Percentiles rank a stretch among this genome's conserved stretches.
Evolutionary conservation across 129 eudicot species (phyloP).

Genomic region (Helichrysum umbraculigerum): DNA sequence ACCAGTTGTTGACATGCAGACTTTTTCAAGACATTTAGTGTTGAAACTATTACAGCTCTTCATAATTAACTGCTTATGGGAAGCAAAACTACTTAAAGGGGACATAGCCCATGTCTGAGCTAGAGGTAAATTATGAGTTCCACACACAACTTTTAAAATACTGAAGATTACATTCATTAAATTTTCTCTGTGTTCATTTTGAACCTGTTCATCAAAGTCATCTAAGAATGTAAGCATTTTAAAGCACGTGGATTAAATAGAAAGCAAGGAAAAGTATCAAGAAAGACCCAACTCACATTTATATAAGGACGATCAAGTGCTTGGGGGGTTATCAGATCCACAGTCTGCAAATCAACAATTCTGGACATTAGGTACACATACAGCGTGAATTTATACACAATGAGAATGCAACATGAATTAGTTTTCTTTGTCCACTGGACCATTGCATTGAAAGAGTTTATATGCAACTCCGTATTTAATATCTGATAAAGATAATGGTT

Average conservation of each 20-base stretch:
- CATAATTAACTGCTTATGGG: too few relatives aligned
- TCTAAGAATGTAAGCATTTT: neutral
- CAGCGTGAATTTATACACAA: too few relatives aligned
- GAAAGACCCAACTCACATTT: neutral
- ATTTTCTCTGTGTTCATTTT: neutral
- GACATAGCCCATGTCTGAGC: constrained; percentile 23
- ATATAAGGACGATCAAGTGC: neutral
- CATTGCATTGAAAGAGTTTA: too few relatives aligned
- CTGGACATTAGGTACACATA: neutral
- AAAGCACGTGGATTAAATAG: neutral
- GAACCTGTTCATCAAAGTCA: neutral
- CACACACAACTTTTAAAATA: neutral
- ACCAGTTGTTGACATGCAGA: too few relatives aligned
- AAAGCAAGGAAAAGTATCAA: neutral
- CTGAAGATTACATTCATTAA: neutral
- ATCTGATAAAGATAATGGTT: too few relatives aligned
- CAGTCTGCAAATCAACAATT: neutral
- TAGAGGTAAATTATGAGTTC: neutral
- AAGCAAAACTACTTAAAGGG: too few relatives aligned
- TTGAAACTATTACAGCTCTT: too few relatives aligned
- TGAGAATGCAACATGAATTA: too few relatives aligned
- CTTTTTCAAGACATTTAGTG: too few relatives aligned
- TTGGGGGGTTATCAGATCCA: neutral
- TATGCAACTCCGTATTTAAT: too few relatives aligned
- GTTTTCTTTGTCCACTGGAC: too few relatives aligned